These are phyloP conservation scores for Chlamydomonas incerta DNA, from an alignment of 139 green algal genomes.

Conservation along the genomic window DNA sequence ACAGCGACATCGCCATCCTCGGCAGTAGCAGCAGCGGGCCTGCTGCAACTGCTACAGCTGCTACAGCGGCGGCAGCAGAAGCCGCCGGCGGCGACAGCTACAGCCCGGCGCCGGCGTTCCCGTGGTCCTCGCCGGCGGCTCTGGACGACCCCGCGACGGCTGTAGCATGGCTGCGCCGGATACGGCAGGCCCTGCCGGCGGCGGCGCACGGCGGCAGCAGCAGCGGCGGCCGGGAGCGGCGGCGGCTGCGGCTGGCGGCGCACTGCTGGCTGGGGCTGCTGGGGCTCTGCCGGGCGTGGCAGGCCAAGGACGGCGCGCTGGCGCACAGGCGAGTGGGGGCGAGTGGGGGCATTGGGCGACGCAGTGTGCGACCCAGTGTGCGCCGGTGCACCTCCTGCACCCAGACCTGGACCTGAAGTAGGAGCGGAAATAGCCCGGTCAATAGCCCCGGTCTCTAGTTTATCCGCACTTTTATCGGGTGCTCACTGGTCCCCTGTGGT, in stretches of 20 bases:
- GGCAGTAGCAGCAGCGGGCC: not conserved
- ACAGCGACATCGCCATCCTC: no score
- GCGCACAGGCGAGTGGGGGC: not conserved
- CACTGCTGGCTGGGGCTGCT: slow-evolving; percentile 44
- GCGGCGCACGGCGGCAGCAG: not conserved
- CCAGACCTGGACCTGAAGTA: no score
- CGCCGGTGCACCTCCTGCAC: no score
- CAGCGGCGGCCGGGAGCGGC: not conserved
- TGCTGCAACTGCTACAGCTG: not conserved
- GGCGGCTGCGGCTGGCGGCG: not conserved
- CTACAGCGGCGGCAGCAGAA: not conserved
- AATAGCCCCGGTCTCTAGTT: no score
- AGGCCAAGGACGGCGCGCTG: slow-evolving; percentile 10
- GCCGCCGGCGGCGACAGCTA: not conserved
- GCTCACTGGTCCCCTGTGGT: no score
- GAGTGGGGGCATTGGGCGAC: no score
- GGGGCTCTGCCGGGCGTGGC: slow-evolving; percentile 25
- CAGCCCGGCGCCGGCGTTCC: not conserved
- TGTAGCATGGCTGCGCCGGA: slow-evolving; percentile 17
- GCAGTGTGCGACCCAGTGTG: no score
- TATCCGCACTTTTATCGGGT: no score
- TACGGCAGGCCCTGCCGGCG: not conserved
- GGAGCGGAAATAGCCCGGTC: no score
- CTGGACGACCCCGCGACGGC: slow-evolving; percentile 7
- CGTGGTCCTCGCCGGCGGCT: not conserved